phyloP scores from a whole-genome alignment of 2,329 filamentous ascomycete genomes.

The Cladophialophora psammophila region DNA sequence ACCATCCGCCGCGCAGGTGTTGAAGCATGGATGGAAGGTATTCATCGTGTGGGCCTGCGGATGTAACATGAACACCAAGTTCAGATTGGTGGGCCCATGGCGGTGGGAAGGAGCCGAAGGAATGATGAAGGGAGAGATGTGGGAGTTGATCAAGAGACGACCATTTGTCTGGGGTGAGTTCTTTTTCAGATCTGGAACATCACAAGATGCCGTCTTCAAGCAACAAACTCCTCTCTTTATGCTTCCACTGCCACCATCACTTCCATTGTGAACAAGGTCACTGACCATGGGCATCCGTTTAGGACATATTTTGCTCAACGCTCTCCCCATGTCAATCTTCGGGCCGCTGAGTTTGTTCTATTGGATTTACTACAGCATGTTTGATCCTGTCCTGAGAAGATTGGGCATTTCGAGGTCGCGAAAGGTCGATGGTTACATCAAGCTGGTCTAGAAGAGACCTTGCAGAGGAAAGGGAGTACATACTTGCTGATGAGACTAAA shows the following conservation, averaged over 20 bases:
- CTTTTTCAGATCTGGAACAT: background rate
- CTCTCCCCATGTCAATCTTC: constrained; percentile 16
- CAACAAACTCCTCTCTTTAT: background rate
- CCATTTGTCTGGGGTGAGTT: constrained; percentile 19
- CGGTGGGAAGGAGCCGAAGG: constrained; percentile 15
- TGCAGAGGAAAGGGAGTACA: background rate
- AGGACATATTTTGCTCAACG: constrained; percentile 18
- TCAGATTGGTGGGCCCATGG: constrained; percentile 21
- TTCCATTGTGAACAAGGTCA: background rate
- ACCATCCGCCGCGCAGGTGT: constrained; percentile 10
- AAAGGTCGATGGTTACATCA: background rate
- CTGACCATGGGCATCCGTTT: background rate
- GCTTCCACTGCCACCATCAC: background rate
- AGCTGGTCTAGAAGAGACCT: background rate
- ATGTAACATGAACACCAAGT: constrained; percentile 22
- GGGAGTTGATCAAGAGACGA: constrained; percentile 5
- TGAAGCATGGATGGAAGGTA: constrained; percentile 8
- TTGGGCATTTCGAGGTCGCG: background rate
- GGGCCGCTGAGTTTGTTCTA: constrained; percentile 15
- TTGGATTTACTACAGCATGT: constrained; percentile 14
- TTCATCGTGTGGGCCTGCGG: constrained; percentile 19
- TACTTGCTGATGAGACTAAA: background rate
- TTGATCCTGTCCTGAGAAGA: background rate
- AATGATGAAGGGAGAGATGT: constrained; percentile 19
- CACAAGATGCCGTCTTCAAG: background rate